Conservation (phyloP, 495 filamentous ascomycete genomes). For the Penicillium fimorum region DNA sequence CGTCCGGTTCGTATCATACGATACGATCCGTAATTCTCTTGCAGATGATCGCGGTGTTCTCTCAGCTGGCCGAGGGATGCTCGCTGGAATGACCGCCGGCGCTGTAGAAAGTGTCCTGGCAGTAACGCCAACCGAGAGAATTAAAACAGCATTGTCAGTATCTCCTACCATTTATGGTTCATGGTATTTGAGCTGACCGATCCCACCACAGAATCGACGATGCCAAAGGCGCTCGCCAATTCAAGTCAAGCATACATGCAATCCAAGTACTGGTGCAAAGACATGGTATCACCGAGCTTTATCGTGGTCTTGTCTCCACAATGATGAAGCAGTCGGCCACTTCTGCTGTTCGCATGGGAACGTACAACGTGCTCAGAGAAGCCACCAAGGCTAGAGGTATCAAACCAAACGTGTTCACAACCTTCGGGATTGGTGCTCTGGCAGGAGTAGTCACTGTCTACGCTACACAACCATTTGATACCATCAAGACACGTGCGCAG, state of each 20-base stretch:
- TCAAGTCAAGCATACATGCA: constrained; percentile 52
- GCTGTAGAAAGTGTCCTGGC: constrained; percentile 56
- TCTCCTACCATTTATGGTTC: not conserved
- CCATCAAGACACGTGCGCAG: constrained; percentile 64
- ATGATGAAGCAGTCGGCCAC: constrained; percentile 67
- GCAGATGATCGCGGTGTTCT: constrained; percentile 56
- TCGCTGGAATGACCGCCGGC: constrained; percentile 62
- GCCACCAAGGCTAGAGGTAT: constrained; percentile 45
- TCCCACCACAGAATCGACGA: constrained; percentile 56
- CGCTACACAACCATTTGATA: constrained; percentile 66
- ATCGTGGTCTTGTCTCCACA: constrained; percentile 59
- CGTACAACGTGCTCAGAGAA: constrained; percentile 68
- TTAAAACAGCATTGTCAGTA: constrained; percentile 61
- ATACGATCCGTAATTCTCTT: constrained; percentile 60
- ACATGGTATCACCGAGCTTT: constrained; percentile 54
- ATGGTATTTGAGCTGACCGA: not conserved
- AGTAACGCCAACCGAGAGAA: constrained; percentile 64
- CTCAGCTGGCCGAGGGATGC: constrained; percentile 54
- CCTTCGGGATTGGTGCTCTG: constrained; percentile 60
- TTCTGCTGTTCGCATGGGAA: constrained; percentile 63
- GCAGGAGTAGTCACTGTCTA: constrained; percentile 61
- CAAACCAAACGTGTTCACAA: constrained; percentile 42
- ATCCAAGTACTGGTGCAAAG: constrained; percentile 45
- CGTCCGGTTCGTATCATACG: constrained; percentile 64
- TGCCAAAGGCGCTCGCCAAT: constrained; percentile 51